Evolutionary conservation across 306 rosid species (phyloP).

Genomic region (Cicer pinnatifidum): DNA sequence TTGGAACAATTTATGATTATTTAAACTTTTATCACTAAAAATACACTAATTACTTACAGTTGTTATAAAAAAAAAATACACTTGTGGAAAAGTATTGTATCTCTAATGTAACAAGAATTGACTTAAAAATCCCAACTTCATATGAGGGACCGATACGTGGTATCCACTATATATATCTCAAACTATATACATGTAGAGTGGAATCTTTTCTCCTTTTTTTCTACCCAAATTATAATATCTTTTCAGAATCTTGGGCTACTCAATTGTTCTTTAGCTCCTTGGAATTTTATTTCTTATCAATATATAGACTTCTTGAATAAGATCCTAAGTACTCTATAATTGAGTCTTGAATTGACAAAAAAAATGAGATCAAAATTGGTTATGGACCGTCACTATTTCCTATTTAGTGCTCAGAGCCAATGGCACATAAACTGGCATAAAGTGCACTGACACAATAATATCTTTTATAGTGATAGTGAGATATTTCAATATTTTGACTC

Average conservation of each 20-base stretch:
- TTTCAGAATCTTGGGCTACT: slow-evolving; percentile 43
- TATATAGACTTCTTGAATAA: not conserved
- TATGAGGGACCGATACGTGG: slow-evolving; percentile 32
- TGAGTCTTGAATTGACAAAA: slow-evolving; percentile 46
- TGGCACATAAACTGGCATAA: slow-evolving; percentile 50
- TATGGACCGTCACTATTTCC: slow-evolving; percentile 24
- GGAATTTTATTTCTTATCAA: slow-evolving; percentile 15
- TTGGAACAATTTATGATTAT: too few species aligned
- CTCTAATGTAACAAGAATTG: too few species aligned
- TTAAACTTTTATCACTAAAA: too few species aligned
- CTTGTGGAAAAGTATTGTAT: too few species aligned
- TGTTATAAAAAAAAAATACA: too few species aligned
- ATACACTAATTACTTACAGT: too few species aligned
- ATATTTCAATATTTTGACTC: slow-evolving; percentile 47
- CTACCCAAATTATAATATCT: slow-evolving; percentile 16
- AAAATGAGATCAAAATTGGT: not conserved
- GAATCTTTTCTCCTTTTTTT: not conserved
- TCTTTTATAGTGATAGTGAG: slow-evolving; percentile 46
- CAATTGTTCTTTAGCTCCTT: slow-evolving; percentile 25
- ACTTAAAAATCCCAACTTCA: too few species aligned
- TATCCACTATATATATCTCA: slow-evolving; percentile 37
- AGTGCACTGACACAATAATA: slow-evolving; percentile 47
- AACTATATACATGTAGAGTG: slow-evolving; percentile 4
- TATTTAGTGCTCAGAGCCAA: slow-evolving; percentile 39
- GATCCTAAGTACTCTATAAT: slow-evolving; percentile 1